These are phyloP conservation scores for Coleophoma cylindrospora DNA, from an alignment of 2,329 filamentous ascomycete species.

Conservation along the genomic window DNA sequence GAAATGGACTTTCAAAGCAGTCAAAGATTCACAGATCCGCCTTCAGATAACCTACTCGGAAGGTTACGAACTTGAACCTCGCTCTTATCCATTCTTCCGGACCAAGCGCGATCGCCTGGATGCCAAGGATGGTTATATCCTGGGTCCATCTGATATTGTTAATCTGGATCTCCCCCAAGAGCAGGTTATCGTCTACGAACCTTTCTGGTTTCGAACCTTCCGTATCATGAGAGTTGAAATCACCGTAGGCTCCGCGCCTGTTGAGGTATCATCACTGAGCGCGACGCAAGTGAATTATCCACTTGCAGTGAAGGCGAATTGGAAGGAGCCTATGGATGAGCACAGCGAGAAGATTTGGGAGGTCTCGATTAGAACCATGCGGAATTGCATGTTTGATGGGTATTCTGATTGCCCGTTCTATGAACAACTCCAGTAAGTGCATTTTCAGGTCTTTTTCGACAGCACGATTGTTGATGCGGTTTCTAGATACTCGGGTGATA, in stretches of 20 bases:
- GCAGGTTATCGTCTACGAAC: slow-evolving; percentile 24
- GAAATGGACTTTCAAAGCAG: slow-evolving; percentile 8
- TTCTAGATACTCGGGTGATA: slow-evolving; percentile 10
- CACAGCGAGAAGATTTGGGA: slow-evolving; percentile 14
- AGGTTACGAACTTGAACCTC: slow-evolving; percentile 28
- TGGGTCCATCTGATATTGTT: slow-evolving; percentile 31
- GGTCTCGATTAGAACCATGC: slow-evolving; percentile 25
- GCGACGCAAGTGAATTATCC: slow-evolving; percentile 21
- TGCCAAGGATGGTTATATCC: slow-evolving; percentile 22
- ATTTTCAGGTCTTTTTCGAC: no score
- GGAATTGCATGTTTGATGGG: slow-evolving; percentile 28
- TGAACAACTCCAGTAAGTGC: slow-evolving; percentile 19
- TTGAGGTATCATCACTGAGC: no score
- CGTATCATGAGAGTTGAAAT: slow-evolving; percentile 28
- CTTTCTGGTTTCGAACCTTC: slow-evolving; percentile 37
- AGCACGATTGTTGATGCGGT: no score
- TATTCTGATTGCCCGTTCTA: slow-evolving; percentile 24
- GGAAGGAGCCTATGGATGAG: slow-evolving; percentile 10
- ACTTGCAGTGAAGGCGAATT: slow-evolving; percentile 23
- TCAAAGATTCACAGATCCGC: slow-evolving; percentile 4
- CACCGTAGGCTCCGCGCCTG: slow-evolving; percentile 2
- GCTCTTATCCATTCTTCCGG: slow-evolving; percentile 33
- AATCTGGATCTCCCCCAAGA: slow-evolving; percentile 17
- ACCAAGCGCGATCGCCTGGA: slow-evolving; percentile 32
- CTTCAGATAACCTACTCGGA: slow-evolving; percentile 26